Conservation (phyloP, 768 basidiomycete species). For the Suillus subaureus region DNA sequence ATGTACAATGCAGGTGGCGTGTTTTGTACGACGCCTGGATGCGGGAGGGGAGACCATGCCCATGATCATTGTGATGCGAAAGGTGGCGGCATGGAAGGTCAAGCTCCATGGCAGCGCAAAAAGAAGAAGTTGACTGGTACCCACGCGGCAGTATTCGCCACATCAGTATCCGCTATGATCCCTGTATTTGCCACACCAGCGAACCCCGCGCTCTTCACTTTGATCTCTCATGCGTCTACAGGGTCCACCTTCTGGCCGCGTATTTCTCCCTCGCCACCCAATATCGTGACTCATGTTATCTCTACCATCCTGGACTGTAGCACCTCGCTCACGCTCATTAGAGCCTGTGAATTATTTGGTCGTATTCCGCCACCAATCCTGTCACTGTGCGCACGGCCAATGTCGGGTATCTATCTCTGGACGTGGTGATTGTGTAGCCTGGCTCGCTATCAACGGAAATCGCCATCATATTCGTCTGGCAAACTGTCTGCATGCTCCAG, state of each 20-base stretch:
- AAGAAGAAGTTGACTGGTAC: not conserved
- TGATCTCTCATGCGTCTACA: not conserved
- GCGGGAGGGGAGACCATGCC: not conserved
- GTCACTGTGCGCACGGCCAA: not conserved
- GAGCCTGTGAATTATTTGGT: not conserved
- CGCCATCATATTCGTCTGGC: not conserved
- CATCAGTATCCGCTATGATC: not conserved
- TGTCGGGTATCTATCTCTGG: not conserved
- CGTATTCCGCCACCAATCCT: not conserved
- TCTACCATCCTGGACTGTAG: not conserved
- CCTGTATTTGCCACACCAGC: not conserved
- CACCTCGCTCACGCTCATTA: not conserved
- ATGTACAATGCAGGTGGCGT: not conserved
- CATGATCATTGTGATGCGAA: conserved; percentile 4
- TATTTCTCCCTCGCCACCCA: not conserved
- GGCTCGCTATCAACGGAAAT: not conserved
- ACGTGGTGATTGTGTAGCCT: not conserved
- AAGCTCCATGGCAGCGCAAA: not conserved
- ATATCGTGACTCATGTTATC: not conserved
- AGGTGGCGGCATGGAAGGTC: conserved; percentile 3
- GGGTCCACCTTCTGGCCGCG: not conserved
- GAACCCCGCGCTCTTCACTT: not conserved
- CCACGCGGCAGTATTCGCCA: not conserved
- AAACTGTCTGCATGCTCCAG: conserved; percentile 7
- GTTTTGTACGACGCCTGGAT: not conserved